Evolutionary conservation across 139 green algal species (phyloP).

Genomic region (Chlamydomonas sphaeroides): DNA sequence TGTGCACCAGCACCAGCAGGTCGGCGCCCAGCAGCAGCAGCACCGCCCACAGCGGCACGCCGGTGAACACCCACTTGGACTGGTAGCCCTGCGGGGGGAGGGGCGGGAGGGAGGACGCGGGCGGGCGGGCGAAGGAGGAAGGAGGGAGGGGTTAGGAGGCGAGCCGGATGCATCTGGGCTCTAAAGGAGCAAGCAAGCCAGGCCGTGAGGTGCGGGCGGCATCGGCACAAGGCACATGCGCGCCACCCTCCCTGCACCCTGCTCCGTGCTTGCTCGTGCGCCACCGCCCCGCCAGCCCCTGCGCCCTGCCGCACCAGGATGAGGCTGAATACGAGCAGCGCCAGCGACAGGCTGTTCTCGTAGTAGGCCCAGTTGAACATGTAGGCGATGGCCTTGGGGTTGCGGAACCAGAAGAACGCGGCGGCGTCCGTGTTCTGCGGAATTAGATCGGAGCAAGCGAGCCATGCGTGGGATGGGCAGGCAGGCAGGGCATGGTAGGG

Average conservation of each 20-base stretch:
- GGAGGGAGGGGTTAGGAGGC: not conserved
- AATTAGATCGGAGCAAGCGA: too few species aligned
- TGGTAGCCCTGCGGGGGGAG: slow-evolving; percentile 22
- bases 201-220: too few species aligned
- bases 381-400: slow-evolving; percentile 30
- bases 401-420: slow-evolving; percentile 42
- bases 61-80: slow-evolving; percentile 27
- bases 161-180: too few species aligned
- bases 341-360: slow-evolving; percentile 29
- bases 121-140: not conserved
- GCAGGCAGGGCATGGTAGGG: too few species aligned
- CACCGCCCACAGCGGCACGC: slow-evolving; percentile 1
- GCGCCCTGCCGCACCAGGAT: slow-evolving; percentile 24
- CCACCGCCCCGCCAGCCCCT: too few species aligned
- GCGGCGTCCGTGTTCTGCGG: slow-evolving; percentile 32
- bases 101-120: too few species aligned
- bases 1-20: slow-evolving; percentile 35
- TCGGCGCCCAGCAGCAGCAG: slow-evolving; percentile 18
- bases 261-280: too few species aligned
- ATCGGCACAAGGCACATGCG: too few species aligned
- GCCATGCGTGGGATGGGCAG: too few species aligned
- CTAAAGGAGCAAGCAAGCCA: too few species aligned
- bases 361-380: slow-evolving; percentile 42
- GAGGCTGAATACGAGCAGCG: slow-evolving; percentile 32
- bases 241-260: too few species aligned